Conservation (phyloP, 257 asterid species). For the Rubia yunnanensis region DNA sequence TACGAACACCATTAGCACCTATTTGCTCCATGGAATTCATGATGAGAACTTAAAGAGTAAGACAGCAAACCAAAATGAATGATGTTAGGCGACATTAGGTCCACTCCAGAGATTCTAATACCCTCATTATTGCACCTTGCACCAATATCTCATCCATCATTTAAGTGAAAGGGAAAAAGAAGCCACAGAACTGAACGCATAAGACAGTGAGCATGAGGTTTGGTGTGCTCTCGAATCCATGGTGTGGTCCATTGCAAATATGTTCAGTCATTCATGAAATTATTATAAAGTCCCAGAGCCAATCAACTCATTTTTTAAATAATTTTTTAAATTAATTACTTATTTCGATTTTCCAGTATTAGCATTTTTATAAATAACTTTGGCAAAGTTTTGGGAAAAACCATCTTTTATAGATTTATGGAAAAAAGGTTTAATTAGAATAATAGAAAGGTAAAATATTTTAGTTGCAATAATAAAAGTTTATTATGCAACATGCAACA, state of each 20-base stretch:
- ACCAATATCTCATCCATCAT: neutral
- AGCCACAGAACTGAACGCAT: neutral
- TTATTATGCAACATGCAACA: no score
- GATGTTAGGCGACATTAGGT: conserved; percentile 12
- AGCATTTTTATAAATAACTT: no score
- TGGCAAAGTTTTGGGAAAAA: no score
- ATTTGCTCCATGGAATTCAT: no score
- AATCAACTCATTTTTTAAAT: neutral
- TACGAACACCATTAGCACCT: no score
- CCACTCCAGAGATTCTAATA: conserved; percentile 11
- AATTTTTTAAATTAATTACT: no score
- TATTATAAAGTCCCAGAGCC: no score
- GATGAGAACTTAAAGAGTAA: neutral
- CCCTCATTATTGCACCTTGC: neutral
- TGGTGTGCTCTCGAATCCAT: neutral
- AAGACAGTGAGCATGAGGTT: neutral
- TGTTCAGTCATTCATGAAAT: conserved; percentile 9
- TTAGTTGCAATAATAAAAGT: no score
- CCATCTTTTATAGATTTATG: no score
- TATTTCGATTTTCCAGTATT: no score
- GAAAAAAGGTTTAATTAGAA: no score
- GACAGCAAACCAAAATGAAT: conserved; percentile 5
- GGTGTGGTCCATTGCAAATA: conserved; percentile 14
- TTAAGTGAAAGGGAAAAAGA: conserved; percentile 3
- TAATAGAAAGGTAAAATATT: no score